Base-by-base conservation (phyloP, 768 basidiomycete species). In the Lanmaoa pseudosensibilis region DNA sequence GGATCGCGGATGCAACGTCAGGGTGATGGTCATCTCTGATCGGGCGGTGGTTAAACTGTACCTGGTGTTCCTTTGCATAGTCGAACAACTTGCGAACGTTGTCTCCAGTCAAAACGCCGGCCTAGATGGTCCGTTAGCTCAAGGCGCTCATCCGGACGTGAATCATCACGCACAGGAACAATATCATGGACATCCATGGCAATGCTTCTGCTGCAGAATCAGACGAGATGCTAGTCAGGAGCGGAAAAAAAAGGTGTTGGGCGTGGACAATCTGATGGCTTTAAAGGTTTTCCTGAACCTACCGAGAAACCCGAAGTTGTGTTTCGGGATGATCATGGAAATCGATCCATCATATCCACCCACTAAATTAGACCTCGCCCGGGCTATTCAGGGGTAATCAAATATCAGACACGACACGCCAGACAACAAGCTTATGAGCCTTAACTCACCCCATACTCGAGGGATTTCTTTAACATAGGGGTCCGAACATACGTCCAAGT, bases 101-200 rank as follows among this genome's bases (percentile, higher is more conserved):
- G 64, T 95, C 90, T 74, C 96, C 96, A 57, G 94, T 95, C 71
- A 99, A 76, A 59, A 99, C 96, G 62, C 96, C 96, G 73, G 93
- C 80, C 94, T 96, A 48, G 50, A 55, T 43, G 18, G 51, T 38
- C 4, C 46, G 43, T 57, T 30, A 55, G 45, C 58, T 64, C 53
- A 21, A 34, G 19, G 34, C 46, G 21, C 13, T 10, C 37, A 8
- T 45, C 21, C 10, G 4, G 19, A 41, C 33, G 25, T 8, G 37
- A 15, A 43, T 43, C 32, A n/a, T 10, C 15, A 78, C 88, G 62
- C 70, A 93, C 90, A 52, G 91, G 90, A 61, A 93, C 88, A 69
- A 91, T 80, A 68, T 92, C 90, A 70, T 92, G 87, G 66, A 91
- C 74, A 66, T 89, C 90, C 90, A 91, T 91, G 56, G 52, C 71